Percentiles rank a stretch among this genome's conserved stretches.
Conservation (phyloP, 148 eudicot genomes). For the Selenicereus undatus region DNA sequence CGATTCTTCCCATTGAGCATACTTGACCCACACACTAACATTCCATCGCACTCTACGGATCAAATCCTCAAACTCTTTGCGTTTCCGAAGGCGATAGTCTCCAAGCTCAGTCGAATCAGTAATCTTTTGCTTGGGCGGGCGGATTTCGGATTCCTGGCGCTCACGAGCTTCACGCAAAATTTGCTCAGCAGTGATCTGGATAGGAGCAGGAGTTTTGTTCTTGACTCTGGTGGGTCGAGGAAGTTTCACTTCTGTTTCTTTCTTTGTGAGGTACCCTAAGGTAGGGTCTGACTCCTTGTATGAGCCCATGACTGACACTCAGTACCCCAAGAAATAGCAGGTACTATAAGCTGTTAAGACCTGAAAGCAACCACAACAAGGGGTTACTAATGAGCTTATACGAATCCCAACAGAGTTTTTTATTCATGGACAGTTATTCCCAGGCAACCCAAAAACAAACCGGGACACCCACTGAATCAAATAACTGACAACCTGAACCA, state of each 20-base stretch:
- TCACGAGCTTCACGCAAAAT: slow-evolving; percentile 87
- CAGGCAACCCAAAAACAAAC: background rate
- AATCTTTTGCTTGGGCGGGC: slow-evolving; percentile 89
- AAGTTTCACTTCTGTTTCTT: slow-evolving; percentile 79
- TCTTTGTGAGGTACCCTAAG: slow-evolving; percentile 67
- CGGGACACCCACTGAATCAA: background rate
- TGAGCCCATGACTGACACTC: slow-evolving; percentile 29
- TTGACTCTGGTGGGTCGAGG: slow-evolving; percentile 80
- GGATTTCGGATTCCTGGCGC: slow-evolving; percentile 90
- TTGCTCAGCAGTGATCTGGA: slow-evolving; percentile 95
- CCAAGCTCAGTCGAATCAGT: slow-evolving; percentile 76
- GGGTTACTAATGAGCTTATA: too few relatives aligned
- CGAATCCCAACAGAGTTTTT: background rate
- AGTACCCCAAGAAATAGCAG: background rate
- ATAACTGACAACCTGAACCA: background rate
- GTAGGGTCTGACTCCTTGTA: slow-evolving; percentile 59
- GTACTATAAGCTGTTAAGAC: background rate
- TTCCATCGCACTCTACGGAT: slow-evolving; percentile 80
- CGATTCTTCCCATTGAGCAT: slow-evolving; percentile 94
- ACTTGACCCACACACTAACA: slow-evolving; percentile 76
- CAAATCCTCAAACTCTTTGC: slow-evolving; percentile 83
- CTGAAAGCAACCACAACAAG: background rate
- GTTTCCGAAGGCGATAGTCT: slow-evolving; percentile 78
- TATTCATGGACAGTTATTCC: background rate
- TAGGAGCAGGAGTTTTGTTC: slow-evolving; percentile 83